Percentiles rank a stretch among this genome's conserved stretches.
phyloP scores from a whole-genome alignment of 495 filamentous ascomycete genomes.

The Hypoxylon subgilvum region DNA sequence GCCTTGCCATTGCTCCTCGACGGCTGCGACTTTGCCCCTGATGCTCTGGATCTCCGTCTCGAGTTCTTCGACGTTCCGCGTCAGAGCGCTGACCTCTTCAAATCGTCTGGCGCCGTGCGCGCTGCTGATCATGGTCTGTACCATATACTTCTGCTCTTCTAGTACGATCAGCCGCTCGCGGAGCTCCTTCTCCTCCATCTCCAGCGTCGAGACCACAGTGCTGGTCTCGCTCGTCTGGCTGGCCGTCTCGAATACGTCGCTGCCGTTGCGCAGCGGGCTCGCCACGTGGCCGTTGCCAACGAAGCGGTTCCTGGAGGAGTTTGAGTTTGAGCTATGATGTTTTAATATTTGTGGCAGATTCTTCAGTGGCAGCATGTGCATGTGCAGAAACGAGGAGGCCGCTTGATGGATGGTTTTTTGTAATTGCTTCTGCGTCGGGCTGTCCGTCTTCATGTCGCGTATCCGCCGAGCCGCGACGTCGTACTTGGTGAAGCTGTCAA shows the following conservation, averaged over 20 bases:
- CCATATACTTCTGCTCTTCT: conserved; percentile 93
- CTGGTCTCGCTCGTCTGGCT: conserved; percentile 64
- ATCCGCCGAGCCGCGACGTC: conserved; percentile 83
- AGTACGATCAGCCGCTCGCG: conserved; percentile 85
- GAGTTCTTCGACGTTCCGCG: conserved; percentile 82
- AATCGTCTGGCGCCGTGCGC: conserved; percentile 83
- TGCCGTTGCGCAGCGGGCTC: conserved; percentile 51
- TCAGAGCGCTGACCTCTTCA: conserved; percentile 83
- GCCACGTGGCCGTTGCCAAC: conserved; percentile 42
- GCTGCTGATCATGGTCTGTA: conserved; percentile 83
- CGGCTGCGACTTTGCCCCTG: conserved; percentile 55
- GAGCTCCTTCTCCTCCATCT: conserved; percentile 85
- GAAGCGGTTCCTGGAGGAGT: conserved; percentile 46
- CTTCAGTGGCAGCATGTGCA: conserved; percentile 92
- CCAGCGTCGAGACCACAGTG: conserved; percentile 72
- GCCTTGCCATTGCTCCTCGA: conserved; percentile 62
- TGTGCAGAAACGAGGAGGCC: conserved; percentile 81
- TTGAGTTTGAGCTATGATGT: conserved; percentile 61
- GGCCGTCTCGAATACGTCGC: conserved; percentile 61
- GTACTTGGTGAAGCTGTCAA: conserved; percentile 90
- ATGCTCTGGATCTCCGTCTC: conserved; percentile 79
- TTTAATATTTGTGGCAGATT: conserved; percentile 81
- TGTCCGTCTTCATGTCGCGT: conserved; percentile 73
- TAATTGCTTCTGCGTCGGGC: conserved; percentile 73
- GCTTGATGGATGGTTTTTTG: conserved; percentile 86